phyloP scores from a whole-genome alignment of 2,329 filamentous ascomycete genomes.

The Endocalyx cinctus region DNA sequence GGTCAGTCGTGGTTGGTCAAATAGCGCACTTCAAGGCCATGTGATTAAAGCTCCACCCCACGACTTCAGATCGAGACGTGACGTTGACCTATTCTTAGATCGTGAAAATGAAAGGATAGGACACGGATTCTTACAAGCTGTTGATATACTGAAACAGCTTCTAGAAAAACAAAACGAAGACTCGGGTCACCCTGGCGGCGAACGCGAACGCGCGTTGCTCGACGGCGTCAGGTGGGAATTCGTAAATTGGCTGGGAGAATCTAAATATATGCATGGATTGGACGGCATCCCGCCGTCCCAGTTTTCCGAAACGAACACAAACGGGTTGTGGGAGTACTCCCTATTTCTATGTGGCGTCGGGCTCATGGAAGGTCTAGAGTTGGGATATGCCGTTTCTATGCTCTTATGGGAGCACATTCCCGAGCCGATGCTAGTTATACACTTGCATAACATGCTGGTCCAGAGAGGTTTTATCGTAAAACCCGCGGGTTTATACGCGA shows the following conservation, averaged over 20 bases:
- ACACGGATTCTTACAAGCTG: conserved; percentile 26
- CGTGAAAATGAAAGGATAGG: conserved; percentile 23
- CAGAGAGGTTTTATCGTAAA: conserved; percentile 33
- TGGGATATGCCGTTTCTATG: conserved; percentile 31
- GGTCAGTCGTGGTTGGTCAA: conserved; percentile 39
- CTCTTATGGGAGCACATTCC: conserved; percentile 34
- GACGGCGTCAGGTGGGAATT: conserved; percentile 26
- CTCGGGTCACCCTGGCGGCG: conserved; percentile 4
- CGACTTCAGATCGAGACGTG: conserved; percentile 32
- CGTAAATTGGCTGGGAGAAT: conserved; percentile 32
- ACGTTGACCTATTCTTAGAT: conserved; percentile 40
- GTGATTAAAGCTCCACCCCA: conserved; percentile 28
- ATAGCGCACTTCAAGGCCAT: conserved; percentile 28
- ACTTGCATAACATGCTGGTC: conserved; percentile 45
- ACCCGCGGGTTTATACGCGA: conserved; percentile 27
- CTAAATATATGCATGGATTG: conserved; percentile 30
- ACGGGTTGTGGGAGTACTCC: conserved; percentile 44
- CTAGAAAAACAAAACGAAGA: conserved; percentile 22
- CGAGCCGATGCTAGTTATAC: conserved; percentile 35
- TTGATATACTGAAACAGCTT: conserved; percentile 25
- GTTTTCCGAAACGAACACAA: conserved; percentile 34
- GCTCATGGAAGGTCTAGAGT: conserved; percentile 38
- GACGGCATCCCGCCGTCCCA: conserved; percentile 34
- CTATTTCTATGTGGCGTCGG: conserved; percentile 44
- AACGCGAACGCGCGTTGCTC: conserved; percentile 18